Conservation (phyloP, 805 yeast species). For the Ogataea naganishii region DNA sequence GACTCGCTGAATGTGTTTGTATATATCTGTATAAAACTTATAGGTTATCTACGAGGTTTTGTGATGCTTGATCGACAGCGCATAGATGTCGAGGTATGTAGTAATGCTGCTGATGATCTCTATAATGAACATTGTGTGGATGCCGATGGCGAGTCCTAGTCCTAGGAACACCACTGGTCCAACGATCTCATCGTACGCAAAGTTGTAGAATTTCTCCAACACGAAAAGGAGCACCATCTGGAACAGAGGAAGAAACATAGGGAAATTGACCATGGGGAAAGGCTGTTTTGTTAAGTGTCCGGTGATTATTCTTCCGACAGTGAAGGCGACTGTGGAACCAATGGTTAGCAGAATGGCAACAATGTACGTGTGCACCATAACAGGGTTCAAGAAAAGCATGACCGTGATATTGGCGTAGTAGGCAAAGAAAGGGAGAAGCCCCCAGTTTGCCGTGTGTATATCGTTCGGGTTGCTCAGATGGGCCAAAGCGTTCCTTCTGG, state of each 20-base stretch:
- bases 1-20: too few species aligned
- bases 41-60: conserved; percentile 18
- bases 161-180: conserved; percentile 54
- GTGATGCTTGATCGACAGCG: conserved; percentile 75
- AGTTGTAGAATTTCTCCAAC: conserved; percentile 28
- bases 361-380: conserved; percentile 33
- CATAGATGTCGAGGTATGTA: conserved; percentile 72
- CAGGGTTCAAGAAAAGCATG: conserved; percentile 43
- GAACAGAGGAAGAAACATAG: conserved; percentile 54
- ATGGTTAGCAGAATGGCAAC: conserved; percentile 59
- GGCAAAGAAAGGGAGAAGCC: conserved; percentile 60
- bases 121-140: conserved; percentile 63
- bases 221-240: conserved; percentile 33
- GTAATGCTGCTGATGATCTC: conserved; percentile 79
- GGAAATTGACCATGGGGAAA: conserved; percentile 67
- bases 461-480: conserved; percentile 31
- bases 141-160: conserved; percentile 56
- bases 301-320: conserved; percentile 85
- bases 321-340: conserved; percentile 70
- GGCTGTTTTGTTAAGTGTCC: conserved; percentile 76
- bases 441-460: conserved; percentile 34
- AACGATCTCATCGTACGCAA: conserved; percentile 33
- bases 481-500: conserved; percentile 48
- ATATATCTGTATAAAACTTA: neutral
- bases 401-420: conserved; percentile 41